Conservation (phyloP, 805 yeast species). For the Teunomyces panamensis region DNA sequence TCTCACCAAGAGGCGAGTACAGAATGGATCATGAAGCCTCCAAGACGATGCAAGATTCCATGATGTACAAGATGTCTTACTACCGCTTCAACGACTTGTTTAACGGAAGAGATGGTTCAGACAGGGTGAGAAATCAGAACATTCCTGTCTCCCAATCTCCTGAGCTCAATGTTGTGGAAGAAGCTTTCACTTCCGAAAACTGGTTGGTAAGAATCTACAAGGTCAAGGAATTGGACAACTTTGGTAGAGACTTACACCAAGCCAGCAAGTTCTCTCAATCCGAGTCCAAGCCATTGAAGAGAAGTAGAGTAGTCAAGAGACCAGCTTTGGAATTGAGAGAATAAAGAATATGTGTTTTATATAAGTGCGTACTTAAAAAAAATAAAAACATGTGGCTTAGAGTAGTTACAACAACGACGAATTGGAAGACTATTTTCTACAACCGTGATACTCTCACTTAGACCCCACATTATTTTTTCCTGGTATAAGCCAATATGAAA, state of each 20-base stretch:
- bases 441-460: too few species aligned
- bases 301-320: constrained; percentile 44
- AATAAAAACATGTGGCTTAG: background rate
- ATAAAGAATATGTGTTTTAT: constrained; percentile 10
- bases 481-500: background rate
- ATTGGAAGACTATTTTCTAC: too few species aligned
- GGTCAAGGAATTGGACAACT: constrained; percentile 81
- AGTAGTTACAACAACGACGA: background rate
- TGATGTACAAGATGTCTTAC: constrained; percentile 94
- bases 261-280: constrained; percentile 52
- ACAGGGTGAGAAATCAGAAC: constrained; percentile 85
- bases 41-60: constrained; percentile 78
- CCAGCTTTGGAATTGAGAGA: constrained; percentile 54
- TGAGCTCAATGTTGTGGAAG: constrained; percentile 76
- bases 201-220: constrained; percentile 95
- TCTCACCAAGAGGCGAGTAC: constrained; percentile 84
- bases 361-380: background rate
- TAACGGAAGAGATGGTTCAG: constrained; percentile 60
- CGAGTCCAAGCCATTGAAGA: constrained; percentile 30
- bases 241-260: constrained; percentile 74
- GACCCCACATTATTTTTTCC: background rate
- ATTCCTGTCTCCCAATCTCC: constrained; percentile 51
- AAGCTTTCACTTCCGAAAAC: constrained; percentile 92
- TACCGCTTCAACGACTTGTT: constrained; percentile 77
- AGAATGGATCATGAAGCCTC: constrained; percentile 81